Evolutionary conservation across 345 rosid species (phyloP).

Genomic region (Acer saccharum): DNA sequence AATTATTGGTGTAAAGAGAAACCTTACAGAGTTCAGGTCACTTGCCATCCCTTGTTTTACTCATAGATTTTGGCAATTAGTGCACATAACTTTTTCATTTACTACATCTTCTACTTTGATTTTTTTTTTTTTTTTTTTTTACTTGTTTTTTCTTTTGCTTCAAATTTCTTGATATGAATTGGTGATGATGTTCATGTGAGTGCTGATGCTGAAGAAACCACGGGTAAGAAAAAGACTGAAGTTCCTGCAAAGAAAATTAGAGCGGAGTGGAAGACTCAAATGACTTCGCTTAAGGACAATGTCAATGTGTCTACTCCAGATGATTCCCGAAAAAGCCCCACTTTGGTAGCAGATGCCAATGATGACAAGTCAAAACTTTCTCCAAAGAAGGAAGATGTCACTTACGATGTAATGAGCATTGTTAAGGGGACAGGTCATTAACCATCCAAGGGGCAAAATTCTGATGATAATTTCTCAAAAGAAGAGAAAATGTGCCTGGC

Average conservation of each 20-base stretch:
- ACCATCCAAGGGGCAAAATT: slow-evolving; percentile 38
- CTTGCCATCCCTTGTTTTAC: slow-evolving; percentile 10
- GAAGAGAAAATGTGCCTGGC: slow-evolving; percentile 62
- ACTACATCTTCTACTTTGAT: neutral
- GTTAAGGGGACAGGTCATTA: slow-evolving; percentile 54
- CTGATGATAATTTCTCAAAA: slow-evolving; percentile 43
- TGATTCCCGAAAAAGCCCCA: slow-evolving; percentile 30
- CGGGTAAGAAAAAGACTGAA: slow-evolving; percentile 38
- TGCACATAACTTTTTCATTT: slow-evolving; percentile 7
- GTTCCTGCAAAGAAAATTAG: slow-evolving; percentile 42
- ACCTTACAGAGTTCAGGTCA: slow-evolving; percentile 59
- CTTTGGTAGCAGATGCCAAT: slow-evolving; percentile 16
- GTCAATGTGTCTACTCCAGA: slow-evolving; percentile 33
- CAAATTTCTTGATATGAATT: slow-evolving; percentile 16
- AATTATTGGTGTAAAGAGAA: slow-evolving; percentile 62
- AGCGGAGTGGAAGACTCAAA: slow-evolving; percentile 44
- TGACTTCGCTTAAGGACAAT: slow-evolving; percentile 32
- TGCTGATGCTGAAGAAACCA: slow-evolving; percentile 39
- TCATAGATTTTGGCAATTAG: neutral
- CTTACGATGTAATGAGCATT: slow-evolving; percentile 68
- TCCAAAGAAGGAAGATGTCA: slow-evolving; percentile 27
- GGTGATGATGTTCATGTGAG: slow-evolving; percentile 35
- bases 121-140: slow-evolving; percentile 15
- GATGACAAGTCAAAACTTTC: slow-evolving; percentile 26
- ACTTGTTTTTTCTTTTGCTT: neutral